These are phyloP conservation scores for Aspergillus aculeatus DNA, from an alignment of 2,329 filamentous ascomycete genomes.

Conservation along the genomic window DNA sequence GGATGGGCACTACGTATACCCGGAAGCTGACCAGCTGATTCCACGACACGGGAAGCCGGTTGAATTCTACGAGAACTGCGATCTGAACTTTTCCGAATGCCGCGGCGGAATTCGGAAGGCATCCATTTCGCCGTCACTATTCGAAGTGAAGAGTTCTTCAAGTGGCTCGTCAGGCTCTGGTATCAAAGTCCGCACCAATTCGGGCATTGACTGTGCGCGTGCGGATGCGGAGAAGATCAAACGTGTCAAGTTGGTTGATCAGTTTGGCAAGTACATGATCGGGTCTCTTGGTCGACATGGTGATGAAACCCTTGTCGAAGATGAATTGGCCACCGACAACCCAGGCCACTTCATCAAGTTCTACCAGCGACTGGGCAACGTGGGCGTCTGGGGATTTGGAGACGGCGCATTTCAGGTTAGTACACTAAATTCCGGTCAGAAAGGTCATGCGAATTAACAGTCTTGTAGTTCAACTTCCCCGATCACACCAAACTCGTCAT, in stretches of 20 bases:
- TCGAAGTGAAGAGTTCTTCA: conserved; percentile 36
- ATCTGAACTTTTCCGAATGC: conserved; percentile 30
- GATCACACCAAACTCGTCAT: conserved; percentile 54
- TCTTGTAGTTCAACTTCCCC: conserved; percentile 49
- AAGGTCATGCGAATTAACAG: neutral
- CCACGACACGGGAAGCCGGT: conserved; percentile 43
- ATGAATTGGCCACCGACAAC: conserved; percentile 25
- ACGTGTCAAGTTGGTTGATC: conserved; percentile 49
- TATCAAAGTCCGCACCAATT: conserved; percentile 35
- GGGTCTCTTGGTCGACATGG: conserved; percentile 45
- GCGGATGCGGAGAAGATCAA: conserved; percentile 50
- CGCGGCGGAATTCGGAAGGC: conserved; percentile 42
- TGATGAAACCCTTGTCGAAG: conserved; percentile 33
- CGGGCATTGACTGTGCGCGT: conserved; percentile 33
- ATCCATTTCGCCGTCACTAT: conserved; percentile 41
- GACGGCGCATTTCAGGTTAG: conserved; percentile 48
- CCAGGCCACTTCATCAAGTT: conserved; percentile 48
- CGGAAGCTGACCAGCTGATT: conserved; percentile 45
- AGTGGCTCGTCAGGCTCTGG: conserved; percentile 23
- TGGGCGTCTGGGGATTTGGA: conserved; percentile 54
- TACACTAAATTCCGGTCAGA: conserved; percentile 2
- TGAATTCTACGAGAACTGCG: conserved; percentile 50
- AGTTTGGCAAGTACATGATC: conserved; percentile 55
- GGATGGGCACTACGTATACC: conserved; percentile 31
- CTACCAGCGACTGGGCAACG: conserved; percentile 52